A percentile compares a stretch with the other conserved stretches of the same genome.
These are phyloP conservation scores for Eremochloa ophiuroides DNA, from an alignment of 176 grass and related monocot genomes.

Conservation along the genomic window DNA sequence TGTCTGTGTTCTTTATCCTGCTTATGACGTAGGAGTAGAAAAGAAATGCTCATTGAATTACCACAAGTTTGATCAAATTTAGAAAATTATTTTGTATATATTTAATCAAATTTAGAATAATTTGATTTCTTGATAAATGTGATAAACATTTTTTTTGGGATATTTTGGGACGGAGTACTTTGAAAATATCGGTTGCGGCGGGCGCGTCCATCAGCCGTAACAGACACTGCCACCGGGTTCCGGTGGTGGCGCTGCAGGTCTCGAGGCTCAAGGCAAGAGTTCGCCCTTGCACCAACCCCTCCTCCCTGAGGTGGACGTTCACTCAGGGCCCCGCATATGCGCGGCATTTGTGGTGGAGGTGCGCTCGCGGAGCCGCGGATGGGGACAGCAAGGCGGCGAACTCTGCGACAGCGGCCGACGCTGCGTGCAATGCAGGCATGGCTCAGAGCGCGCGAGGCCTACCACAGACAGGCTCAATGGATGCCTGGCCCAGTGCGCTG, in stretches of 20 bases:
- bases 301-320: not conserved
- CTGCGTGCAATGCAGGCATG: not conserved
- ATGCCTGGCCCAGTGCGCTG: not conserved
- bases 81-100: too few species aligned
- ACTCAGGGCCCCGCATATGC: not conserved
- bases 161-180: too few species aligned
- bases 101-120: too few species aligned
- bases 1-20: not conserved
- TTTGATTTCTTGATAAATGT: too few species aligned
- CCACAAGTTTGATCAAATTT: too few species aligned
- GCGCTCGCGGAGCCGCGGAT: not conserved
- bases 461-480: slow-evolving; percentile 7
- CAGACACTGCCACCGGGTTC: not conserved
- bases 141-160: too few species aligned
- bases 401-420: not conserved
- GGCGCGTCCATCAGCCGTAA: not conserved
- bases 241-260: not conserved
- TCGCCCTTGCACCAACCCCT: not conserved
- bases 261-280: not conserved
- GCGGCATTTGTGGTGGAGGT: not conserved
- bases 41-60: not conserved
- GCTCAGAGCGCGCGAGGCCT: not conserved
- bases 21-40: not conserved
- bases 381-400: not conserved
- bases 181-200: not conserved